Evolutionary conservation across 495 filamentous ascomycete genomes (phyloP), one percentile per base, ranked within the genome.

Genomic region (Ramalina peruviana): DNA sequence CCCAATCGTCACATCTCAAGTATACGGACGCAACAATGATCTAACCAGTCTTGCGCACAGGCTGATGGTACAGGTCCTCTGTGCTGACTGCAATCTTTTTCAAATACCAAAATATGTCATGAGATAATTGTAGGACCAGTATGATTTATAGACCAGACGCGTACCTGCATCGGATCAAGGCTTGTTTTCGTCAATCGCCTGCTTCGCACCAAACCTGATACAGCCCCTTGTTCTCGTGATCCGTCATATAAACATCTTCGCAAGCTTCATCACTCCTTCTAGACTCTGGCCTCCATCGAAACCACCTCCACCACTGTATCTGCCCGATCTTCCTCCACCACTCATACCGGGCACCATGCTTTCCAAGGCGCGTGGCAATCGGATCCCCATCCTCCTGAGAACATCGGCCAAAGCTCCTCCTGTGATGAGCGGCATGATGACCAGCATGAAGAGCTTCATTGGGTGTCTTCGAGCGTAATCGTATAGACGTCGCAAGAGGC

Each of bases 391-490:
- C 64, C 80, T 77, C 20, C 73, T 73, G 12, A 92, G 69, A 20
- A 94, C 62, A 25, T 78, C 80, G 3, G 76, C 74, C 57, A 96
- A 64, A 23, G 85, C 81, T 6, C 88, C 88, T 44, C 85, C 85
- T 0, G 81, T 86, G 50, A 94, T 68, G 42, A 96, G 70, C 17
- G 88, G 88, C 72, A 94, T 74, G 47, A 93, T 76, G 27, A 93
- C 81, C 16, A 92, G 71, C 70, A 89, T 78, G 65, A 93, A 80
- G 3, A 90, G 82, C 65, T 89, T 92, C 55, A 86, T 57, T 0
- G 88, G 88, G 60, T 94, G 78, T 7, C 76, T 70, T 59, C 84
- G 79, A 49, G 83, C 81, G 63, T 88, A 93, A 61, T 78, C 72
- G 55, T 75, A 72, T 12, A 94, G 75, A 54, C 88, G 78, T 48